Evolutionary conservation across 352 stramenopile species (phyloP).

Genomic region (Pseudoperonospora humuli): DNA sequence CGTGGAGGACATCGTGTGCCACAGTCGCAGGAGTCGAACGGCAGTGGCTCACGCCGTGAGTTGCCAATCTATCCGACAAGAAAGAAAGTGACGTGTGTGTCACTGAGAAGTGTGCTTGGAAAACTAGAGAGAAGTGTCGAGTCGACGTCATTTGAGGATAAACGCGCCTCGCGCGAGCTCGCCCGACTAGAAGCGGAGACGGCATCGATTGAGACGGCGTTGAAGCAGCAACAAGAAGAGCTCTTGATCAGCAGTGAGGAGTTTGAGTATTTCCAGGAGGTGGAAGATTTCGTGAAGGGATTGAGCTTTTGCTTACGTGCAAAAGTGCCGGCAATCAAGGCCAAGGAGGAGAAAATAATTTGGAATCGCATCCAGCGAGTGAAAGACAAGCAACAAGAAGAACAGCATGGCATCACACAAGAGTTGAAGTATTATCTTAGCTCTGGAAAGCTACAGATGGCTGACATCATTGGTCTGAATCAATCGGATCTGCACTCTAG

Average conservation of each 20-base stretch:
- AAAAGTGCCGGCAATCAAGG: constrained; percentile 45
- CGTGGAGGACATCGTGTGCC: constrained; percentile 39
- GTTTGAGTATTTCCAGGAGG: constrained; percentile 71
- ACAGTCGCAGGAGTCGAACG: constrained; percentile 1
- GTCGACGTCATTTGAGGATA: constrained; percentile 31
- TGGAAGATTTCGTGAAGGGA: constrained; percentile 68
- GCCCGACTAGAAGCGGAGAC: constrained; percentile 45
- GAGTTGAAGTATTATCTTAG: constrained; percentile 11
- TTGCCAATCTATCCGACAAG: constrained; percentile 40
- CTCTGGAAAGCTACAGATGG: constrained; percentile 12
- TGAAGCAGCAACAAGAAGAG: constrained; percentile 40
- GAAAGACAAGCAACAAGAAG: constrained; percentile 10
- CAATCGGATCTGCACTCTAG: constrained; percentile 8
- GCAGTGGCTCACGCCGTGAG: constrained; percentile 8
- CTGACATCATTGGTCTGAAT: constrained; percentile 11
- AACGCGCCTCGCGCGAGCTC: constrained; percentile 43
- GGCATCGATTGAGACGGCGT: constrained; percentile 31
- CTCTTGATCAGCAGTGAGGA: constrained; percentile 48
- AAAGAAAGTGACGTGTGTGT: constrained; percentile 36
- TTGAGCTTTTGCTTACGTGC: constrained; percentile 70
- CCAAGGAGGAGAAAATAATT: constrained; percentile 31
- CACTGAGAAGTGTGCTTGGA: constrained; percentile 39
- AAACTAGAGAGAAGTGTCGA: constrained; percentile 47
- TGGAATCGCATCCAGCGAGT: constrained; percentile 13
- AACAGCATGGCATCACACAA: constrained; percentile 5